phyloP scores from a whole-genome alignment of 2,329 filamentous ascomycete species.

The Apiospora sp. region DNA sequence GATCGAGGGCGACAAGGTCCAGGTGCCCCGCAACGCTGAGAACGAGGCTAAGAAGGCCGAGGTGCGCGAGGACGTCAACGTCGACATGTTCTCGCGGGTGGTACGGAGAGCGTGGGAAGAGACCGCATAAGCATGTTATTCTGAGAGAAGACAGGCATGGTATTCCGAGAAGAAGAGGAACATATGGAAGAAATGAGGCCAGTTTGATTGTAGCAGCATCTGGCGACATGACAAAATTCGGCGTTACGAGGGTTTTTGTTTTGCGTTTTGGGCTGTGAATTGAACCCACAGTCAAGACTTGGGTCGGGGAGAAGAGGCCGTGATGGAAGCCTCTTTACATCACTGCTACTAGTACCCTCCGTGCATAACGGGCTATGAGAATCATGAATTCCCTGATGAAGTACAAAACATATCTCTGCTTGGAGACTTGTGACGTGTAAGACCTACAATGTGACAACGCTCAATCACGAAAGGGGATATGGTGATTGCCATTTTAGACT shows the following conservation, averaged over 20 bases:
- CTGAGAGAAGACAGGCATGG: no score
- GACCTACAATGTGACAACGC: not conserved
- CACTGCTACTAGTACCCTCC: constrained; percentile 15
- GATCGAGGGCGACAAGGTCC: constrained; percentile 73
- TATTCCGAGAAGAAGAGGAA: not conserved
- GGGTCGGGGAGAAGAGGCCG: constrained; percentile 2
- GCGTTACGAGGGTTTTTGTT: constrained; percentile 20
- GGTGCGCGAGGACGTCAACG: constrained; percentile 93
- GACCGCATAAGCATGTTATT: constrained; percentile 58
- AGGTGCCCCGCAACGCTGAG: constrained; percentile 91
- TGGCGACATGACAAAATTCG: constrained; percentile 19
- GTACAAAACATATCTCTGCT: not conserved
- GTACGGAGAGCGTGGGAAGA: constrained; percentile 89
- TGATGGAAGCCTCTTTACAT: constrained; percentile 4
- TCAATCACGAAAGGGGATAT: not conserved
- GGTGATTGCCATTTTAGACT: not conserved
- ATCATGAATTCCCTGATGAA: constrained; percentile 20
- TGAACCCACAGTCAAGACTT: constrained; percentile 16
- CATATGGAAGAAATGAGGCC: constrained; percentile 9
- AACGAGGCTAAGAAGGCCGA: constrained; percentile 97
- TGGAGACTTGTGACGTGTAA: not conserved
- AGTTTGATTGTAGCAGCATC: constrained; percentile 19
- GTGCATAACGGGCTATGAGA: constrained; percentile 19
- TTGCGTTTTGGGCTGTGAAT: constrained; percentile 25
- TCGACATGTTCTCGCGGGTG: constrained; percentile 84